Percentiles rank a stretch among this genome's conserved stretches.
Evolutionary conservation across 805 yeast species (phyloP).

Genomic region (Metschnikowia santaceciliae): DNA sequence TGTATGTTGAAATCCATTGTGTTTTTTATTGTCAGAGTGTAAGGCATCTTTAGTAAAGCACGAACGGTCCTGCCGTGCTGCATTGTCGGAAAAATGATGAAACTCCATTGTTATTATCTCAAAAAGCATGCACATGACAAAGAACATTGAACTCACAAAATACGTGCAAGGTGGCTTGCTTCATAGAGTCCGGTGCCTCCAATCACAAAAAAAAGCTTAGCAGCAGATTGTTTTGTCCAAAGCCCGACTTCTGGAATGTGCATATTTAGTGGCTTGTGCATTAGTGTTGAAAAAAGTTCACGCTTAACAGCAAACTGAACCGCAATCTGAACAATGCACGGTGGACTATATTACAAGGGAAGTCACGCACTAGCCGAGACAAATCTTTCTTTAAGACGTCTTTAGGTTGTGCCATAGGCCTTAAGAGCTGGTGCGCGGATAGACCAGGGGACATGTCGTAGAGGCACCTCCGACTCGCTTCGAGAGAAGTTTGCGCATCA

Average conservation of each 20-base stretch:
- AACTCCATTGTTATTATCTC: neutral
- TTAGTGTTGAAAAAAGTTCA: neutral
- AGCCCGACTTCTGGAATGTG: neutral
- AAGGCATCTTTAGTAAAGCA: neutral
- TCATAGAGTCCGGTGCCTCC: neutral
- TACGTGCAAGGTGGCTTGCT: neutral
- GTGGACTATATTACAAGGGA: neutral
- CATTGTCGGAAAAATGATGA: neutral
- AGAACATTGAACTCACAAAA: neutral
- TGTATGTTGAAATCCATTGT: neutral
- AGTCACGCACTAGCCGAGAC: neutral
- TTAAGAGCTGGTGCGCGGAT: conserved; percentile 1
- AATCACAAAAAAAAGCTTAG: neutral
- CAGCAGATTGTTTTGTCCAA: neutral
- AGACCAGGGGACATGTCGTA: neutral
- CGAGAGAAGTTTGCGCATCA: conserved; percentile 4
- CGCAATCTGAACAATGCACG: conserved; percentile 1
- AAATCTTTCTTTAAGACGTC: neutral
- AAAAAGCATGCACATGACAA: neutral
- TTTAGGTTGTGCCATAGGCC: neutral
- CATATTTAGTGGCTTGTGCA: neutral
- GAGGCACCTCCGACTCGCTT: conserved; percentile 2
- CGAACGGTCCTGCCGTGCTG: neutral
- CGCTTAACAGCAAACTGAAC: neutral
- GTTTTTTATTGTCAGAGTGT: neutral